phyloP scores from a whole-genome alignment of 2,329 filamentous ascomycete genomes.

The Lojkania enalia region DNA sequence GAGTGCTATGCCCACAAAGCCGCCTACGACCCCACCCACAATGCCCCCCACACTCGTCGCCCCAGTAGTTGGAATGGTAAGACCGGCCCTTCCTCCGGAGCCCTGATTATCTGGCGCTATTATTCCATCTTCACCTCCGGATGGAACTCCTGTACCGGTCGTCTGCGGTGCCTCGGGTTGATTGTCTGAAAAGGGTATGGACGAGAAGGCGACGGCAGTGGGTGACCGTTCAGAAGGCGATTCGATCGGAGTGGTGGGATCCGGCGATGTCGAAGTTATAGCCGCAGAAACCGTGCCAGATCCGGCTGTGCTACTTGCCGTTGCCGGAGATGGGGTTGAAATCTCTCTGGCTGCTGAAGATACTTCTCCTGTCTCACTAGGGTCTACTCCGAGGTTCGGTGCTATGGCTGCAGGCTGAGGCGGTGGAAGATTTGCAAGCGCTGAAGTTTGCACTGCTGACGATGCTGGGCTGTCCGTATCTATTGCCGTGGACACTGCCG shows the following conservation, averaged over 20 bases:
- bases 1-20: slow-evolving; percentile 36
- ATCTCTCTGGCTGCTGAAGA: slow-evolving; percentile 7
- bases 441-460: slow-evolving; percentile 24
- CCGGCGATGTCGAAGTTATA: slow-evolving; percentile 21
- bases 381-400: slow-evolving; percentile 17
- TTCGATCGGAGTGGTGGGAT: slow-evolving; percentile 15
- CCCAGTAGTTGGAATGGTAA: slow-evolving; percentile 23
- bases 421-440: slow-evolving; percentile 25
- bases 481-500: slow-evolving; percentile 33
- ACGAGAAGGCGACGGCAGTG: slow-evolving; percentile 13
- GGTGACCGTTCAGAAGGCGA: slow-evolving; percentile 20
- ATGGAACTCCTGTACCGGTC: slow-evolving; percentile 19
- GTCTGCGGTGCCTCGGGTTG: slow-evolving; percentile 20
- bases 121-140: slow-evolving; percentile 31
- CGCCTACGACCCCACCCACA: slow-evolving; percentile 40
- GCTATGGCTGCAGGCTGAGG: slow-evolving; percentile 19
- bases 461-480: slow-evolving; percentile 39
- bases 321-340: slow-evolving; percentile 16
- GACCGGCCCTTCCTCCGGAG: slow-evolving; percentile 14
- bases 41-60: slow-evolving; percentile 35
- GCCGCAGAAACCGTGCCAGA: slow-evolving; percentile 37
- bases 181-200: slow-evolving; percentile 15
- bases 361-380: slow-evolving; percentile 11
- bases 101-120: slow-evolving; percentile 33
- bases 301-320: slow-evolving; percentile 32